phyloP scores from a whole-genome alignment of 2,329 filamentous ascomycete species.

The Colletotrichum sp. region DNA sequence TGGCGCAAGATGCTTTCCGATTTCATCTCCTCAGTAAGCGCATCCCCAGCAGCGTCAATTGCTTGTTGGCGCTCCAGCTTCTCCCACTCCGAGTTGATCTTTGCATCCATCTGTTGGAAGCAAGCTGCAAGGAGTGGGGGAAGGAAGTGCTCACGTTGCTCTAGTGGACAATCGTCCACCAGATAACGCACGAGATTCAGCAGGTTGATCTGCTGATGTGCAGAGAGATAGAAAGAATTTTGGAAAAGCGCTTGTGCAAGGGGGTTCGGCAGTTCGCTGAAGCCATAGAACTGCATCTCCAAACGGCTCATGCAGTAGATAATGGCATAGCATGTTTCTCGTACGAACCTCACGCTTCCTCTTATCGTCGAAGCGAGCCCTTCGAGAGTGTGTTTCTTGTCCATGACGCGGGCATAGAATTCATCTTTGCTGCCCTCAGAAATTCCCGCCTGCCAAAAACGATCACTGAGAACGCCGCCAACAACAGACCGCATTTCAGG shows the following conservation, averaged over 20 bases:
- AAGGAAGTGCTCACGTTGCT: conserved; percentile 79
- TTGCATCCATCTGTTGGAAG: conserved; percentile 85
- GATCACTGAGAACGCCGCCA: conserved; percentile 83
- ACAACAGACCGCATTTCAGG: conserved; percentile 79
- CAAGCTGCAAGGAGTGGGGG: conserved; percentile 83
- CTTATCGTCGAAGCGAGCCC: conserved; percentile 93
- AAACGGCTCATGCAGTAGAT: conserved; percentile 92
- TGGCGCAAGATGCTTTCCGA: conserved; percentile 93
- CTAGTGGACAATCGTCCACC: conserved; percentile 88
- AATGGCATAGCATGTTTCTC: conserved; percentile 93
- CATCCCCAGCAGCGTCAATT: conserved; percentile 72
- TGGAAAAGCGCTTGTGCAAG: conserved; percentile 85
- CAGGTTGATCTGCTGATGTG: conserved; percentile 93
- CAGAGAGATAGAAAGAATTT: conserved; percentile 82
- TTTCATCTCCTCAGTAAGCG: conserved; percentile 96
- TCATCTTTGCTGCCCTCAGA: conserved; percentile 95
- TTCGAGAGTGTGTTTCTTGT: conserved; percentile 88
- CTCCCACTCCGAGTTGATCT: conserved; percentile 88
- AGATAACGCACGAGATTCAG: conserved; percentile 87
- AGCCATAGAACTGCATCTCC: conserved; percentile 89
- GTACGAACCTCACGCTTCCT: conserved; percentile 85
- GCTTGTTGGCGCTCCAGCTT: conserved; percentile 70
- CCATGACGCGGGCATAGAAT: conserved; percentile 90
- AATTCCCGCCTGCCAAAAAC: conserved; percentile 98
- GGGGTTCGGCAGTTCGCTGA: conserved; percentile 80